These are phyloP conservation scores for Cyanodermella asteris DNA, from an alignment of 2,329 filamentous ascomycete species.

Conservation along the genomic window DNA sequence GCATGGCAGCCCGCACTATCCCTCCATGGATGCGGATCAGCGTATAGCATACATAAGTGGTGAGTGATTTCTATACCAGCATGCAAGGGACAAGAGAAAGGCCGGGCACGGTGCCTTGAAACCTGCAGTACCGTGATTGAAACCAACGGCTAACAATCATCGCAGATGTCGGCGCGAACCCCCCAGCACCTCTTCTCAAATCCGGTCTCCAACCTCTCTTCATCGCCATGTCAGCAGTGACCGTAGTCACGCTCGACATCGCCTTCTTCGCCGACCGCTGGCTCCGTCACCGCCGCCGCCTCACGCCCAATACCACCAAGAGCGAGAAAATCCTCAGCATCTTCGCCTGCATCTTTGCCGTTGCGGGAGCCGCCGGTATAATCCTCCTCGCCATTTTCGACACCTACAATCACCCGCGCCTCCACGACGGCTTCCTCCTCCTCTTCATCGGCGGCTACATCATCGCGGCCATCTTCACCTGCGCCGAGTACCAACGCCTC, in stretches of 20 bases:
- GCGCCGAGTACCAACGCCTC: constrained; percentile 71
- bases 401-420: constrained; percentile 39
- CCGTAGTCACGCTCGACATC: constrained; percentile 59
- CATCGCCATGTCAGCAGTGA: constrained; percentile 36
- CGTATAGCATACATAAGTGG: constrained; percentile 26
- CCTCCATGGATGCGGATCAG: constrained; percentile 29
- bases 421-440: constrained; percentile 57
- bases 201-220: constrained; percentile 38
- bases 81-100: background rate
- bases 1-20: constrained; percentile 28
- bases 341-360: constrained; percentile 29
- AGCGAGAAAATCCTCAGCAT: constrained; percentile 29
- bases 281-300: constrained; percentile 59
- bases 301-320: constrained; percentile 44
- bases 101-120: background rate
- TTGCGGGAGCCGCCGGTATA: constrained; percentile 57
- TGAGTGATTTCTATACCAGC: background rate
- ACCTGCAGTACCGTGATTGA: background rate
- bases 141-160: constrained; percentile 1
- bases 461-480: constrained; percentile 67
- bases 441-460: constrained; percentile 78
- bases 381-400: constrained; percentile 76
- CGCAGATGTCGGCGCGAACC: constrained; percentile 32
- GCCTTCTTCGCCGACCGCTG: constrained; percentile 65
- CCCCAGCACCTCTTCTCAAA: constrained; percentile 40